phyloP scores from a whole-genome alignment of 2,329 filamentous ascomycete genomes.

The Trichoderma harzianum region DNA sequence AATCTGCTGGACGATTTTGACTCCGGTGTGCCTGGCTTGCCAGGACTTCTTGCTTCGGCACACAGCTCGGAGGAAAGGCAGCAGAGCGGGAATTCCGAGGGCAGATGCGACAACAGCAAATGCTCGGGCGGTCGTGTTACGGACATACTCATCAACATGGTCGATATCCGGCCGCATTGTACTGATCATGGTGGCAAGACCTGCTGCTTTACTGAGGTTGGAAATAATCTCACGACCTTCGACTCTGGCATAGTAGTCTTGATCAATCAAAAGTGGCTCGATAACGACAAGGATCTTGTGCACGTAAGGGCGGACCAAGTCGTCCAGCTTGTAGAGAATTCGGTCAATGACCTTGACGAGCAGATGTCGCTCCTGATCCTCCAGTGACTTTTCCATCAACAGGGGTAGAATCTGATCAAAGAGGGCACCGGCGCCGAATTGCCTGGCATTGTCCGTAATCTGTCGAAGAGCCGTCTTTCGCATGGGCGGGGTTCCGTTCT shows the following conservation, averaged over 20 bases:
- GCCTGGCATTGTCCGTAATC: slow-evolving; percentile 93
- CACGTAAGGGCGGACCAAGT: slow-evolving; percentile 90
- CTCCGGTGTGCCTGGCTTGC: slow-evolving; percentile 95
- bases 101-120: slow-evolving; percentile 97
- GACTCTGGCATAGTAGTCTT: slow-evolving; percentile 98
- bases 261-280: slow-evolving; percentile 96
- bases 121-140: slow-evolving; percentile 94
- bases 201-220: slow-evolving; percentile 93
- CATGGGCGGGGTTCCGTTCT: slow-evolving; percentile 98
- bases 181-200: slow-evolving; percentile 97
- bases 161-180: slow-evolving; percentile 99
- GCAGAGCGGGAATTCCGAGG: slow-evolving; percentile 87
- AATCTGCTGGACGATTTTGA: slow-evolving; percentile 99
- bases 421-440: slow-evolving; percentile 88
- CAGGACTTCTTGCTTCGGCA: slow-evolving; percentile 98
- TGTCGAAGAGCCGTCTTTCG: slow-evolving; percentile 96
- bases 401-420: slow-evolving; percentile 97
- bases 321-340: slow-evolving; percentile 96
- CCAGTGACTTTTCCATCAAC: slow-evolving; percentile 96
- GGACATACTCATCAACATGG: slow-evolving; percentile 95
- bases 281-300: slow-evolving; percentile 99
- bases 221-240: slow-evolving; percentile 99
- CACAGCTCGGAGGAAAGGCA: slow-evolving; percentile 92
- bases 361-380: slow-evolving; percentile 96
- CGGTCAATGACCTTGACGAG: slow-evolving; percentile 99